These are phyloP conservation scores for Chrysosporium queenslandicum DNA, from an alignment of 2,329 filamentous ascomycete genomes.

Conservation along the genomic window DNA sequence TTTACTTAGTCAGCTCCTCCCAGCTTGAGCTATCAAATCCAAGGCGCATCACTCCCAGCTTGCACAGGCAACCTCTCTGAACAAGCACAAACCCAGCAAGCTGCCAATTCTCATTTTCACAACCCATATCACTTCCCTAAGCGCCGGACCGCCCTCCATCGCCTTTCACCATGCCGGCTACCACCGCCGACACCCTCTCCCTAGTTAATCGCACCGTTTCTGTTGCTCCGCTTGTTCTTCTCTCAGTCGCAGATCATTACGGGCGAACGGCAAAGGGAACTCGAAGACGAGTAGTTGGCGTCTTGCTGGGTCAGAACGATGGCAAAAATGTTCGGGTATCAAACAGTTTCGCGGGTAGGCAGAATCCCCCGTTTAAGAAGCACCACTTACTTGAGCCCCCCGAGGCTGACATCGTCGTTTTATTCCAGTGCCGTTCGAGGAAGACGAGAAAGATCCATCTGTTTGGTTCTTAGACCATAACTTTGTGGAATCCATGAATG, in stretches of 20 bases:
- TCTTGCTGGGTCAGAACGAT: conserved; percentile 89
- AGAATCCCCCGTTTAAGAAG: neutral
- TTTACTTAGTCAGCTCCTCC: neutral
- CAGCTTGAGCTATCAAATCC: neutral
- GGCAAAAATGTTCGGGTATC: conserved; percentile 93
- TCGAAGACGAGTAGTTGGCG: conserved; percentile 81
- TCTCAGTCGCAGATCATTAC: conserved; percentile 97
- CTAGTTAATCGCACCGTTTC: conserved; percentile 92
- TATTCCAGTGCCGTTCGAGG: conserved; percentile 79
- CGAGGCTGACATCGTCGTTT: conserved; percentile 16
- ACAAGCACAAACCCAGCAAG: neutral
- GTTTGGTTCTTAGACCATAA: conserved; percentile 99
- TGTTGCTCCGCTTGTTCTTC: conserved; percentile 92
- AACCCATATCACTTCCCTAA: neutral
- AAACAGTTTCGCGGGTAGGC: conserved; percentile 92
- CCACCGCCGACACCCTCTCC: conserved; percentile 90
- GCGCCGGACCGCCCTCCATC: neutral
- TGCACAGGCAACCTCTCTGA: neutral
- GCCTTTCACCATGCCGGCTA: conserved; percentile 68
- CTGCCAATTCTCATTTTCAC: neutral
- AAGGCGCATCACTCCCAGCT: too few relatives aligned
- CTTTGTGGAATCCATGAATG: conserved; percentile 98
- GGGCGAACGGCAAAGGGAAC: conserved; percentile 86
- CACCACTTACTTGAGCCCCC: too few relatives aligned
- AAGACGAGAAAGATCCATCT: conserved; percentile 95